Evolutionary conservation across 208 protist species (phyloP).

Genomic region (Crithidia sp.): DNA sequence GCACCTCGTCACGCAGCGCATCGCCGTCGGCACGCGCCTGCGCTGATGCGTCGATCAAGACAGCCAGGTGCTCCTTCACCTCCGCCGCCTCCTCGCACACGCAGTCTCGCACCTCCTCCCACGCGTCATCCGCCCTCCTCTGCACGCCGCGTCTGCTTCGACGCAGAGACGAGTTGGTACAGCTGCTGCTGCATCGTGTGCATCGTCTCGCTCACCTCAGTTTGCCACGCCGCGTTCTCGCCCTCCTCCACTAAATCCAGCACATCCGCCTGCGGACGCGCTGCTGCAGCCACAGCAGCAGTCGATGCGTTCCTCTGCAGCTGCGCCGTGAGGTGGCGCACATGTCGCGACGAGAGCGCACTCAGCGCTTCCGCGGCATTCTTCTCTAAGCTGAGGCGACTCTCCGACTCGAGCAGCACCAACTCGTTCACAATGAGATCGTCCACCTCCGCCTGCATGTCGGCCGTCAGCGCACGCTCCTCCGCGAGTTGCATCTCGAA

Average conservation of each 20-base stretch:
- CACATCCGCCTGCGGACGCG: constrained; percentile 7
- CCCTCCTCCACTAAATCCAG: constrained; percentile 16
- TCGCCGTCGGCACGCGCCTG: constrained; percentile 15
- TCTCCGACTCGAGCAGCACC: constrained; percentile 46
- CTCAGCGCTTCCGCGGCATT: constrained; percentile 28
- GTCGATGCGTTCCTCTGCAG: neutral
- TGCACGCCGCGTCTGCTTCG: neutral
- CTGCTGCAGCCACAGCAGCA: neutral
- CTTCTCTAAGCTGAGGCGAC: constrained; percentile 34
- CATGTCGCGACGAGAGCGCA: neutral
- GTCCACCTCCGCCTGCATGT: constrained; percentile 80
- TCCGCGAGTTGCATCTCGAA: constrained; percentile 39
- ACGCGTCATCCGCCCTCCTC: neutral
- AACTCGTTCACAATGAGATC: constrained; percentile 63
- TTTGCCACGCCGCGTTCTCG: constrained; percentile 13
- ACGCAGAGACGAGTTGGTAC: constrained; percentile 11
- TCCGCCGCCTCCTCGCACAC: constrained; percentile 10
- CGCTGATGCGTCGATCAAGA: constrained; percentile 11
- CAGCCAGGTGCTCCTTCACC: constrained; percentile 5
- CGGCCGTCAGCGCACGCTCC: constrained; percentile 52
- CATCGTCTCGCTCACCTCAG: constrained; percentile 13
- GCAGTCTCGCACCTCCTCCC: constrained; percentile 4
- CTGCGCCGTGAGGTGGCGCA: neutral
- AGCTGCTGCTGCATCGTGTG: constrained; percentile 18
- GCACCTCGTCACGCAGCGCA: constrained; percentile 7